Base-by-base conservation (phyloP, 208 protist species). In the Vickermania ingenoplastis region DNA sequence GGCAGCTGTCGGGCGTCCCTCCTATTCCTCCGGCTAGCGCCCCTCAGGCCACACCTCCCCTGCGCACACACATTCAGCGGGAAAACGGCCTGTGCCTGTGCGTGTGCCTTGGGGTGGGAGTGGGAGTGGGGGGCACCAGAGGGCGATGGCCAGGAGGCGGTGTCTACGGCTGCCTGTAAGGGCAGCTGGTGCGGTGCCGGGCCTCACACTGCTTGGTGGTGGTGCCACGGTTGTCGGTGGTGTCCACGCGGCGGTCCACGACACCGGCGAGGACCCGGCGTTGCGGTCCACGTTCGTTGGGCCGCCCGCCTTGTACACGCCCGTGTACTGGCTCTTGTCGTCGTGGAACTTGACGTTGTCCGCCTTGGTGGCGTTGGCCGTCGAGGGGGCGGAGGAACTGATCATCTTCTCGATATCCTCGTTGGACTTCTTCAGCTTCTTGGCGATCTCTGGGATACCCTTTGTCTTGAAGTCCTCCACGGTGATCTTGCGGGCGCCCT, bases 221-320 rank as follows among this genome's bases (percentile, higher is more conserved):
- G 21, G 86, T 89, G 54, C 86, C 86, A 27, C 86, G 81, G 56
- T 73, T 75, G 62, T 94, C 86, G 0, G 75, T 67, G 27, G 83
- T 84, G 2, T 41, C 17, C 25, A 88, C 81, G 41, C 86, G 86
- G 61, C 86, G 83, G 61, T 94, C 86, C 22, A 94, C 86, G 2
- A 94, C 83, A 48, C 86, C 86, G 0, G 81, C 73, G 25, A 94
- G 83, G 83, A 91, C 49, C 73, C 78, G 14, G 86, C 61, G 66
- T 94, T 88, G 66, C 86, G 83, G 71, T 95, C 89, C 29, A 95
- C 86, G 59, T 95, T 95, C 31, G 86, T 89, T 3, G 89, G 89
- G 4, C 89, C 89, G 36, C 89, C 89, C 41, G 75, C 73, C 83
- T 92, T 93, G 65, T 88, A 81, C 0, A 89, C 89, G 50, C 89